A percentile compares a stretch with the other conserved stretches of the same genome.
Conservation (phyloP, 2,329 filamentous ascomycete genomes). For the Venturia effusa region DNA sequence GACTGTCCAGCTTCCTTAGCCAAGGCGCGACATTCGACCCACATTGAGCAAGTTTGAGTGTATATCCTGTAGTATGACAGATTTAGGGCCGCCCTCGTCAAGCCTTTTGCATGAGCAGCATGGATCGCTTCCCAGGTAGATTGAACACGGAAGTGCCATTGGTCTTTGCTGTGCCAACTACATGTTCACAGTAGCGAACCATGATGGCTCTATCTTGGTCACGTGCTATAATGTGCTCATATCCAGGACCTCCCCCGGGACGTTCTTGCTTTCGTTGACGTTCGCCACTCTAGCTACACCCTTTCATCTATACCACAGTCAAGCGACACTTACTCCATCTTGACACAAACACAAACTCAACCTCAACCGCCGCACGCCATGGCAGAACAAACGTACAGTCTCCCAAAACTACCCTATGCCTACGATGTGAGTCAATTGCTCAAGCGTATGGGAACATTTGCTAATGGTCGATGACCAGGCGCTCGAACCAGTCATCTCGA, state of each 20-base stretch:
- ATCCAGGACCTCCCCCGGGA: not conserved
- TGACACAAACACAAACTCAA: not conserved
- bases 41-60: not conserved
- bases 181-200: not conserved
- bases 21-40: not conserved
- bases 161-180: not conserved
- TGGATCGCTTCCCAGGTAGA: not conserved
- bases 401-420: slow-evolving; percentile 56
- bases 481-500: slow-evolving; percentile 62
- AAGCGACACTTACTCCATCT: not conserved
- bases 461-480: slow-evolving; percentile 34
- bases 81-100: not conserved
- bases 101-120: not conserved
- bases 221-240: slow-evolving; percentile 1
- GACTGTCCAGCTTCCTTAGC: not conserved
- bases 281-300: no score
- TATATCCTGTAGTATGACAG: not conserved
- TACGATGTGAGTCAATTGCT: slow-evolving; percentile 48
- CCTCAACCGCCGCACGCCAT: slow-evolving; percentile 15
- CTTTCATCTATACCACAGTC: no score
- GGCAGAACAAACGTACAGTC: slow-evolving; percentile 40
- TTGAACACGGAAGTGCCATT: not conserved
- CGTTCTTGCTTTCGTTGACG: not conserved
- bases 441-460: not conserved
- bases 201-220: not conserved